These are phyloP conservation scores for Apiospora pterosperma DNA, from an alignment of 2,329 filamentous ascomycete genomes.

Conservation along the genomic window DNA sequence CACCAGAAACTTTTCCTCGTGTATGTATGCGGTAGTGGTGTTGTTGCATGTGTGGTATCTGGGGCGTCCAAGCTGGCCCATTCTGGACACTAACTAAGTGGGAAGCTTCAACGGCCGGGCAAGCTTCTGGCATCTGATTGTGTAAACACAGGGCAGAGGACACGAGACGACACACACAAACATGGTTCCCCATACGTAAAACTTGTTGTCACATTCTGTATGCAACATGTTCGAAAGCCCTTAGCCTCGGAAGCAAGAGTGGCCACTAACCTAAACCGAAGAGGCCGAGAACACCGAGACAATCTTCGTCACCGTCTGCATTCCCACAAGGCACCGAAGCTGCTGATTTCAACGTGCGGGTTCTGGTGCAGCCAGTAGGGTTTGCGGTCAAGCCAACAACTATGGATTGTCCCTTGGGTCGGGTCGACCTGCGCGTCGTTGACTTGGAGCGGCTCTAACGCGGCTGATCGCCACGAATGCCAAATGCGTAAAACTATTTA, in stretches of 20 bases:
- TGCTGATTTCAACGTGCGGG: not conserved
- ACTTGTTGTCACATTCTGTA: not conserved
- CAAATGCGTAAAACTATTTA: not conserved
- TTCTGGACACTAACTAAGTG: not conserved
- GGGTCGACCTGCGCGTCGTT: not conserved
- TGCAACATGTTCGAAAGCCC: not conserved
- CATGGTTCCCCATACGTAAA: slow-evolving; percentile 1
- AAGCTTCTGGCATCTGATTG: not conserved
- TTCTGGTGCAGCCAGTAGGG: not conserved
- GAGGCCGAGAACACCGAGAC: slow-evolving; percentile 6
- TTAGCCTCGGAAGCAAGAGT: slow-evolving; percentile 1
- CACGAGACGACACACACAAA: not conserved
- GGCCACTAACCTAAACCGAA: not conserved
- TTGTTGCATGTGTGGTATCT: slow-evolving; percentile 1
- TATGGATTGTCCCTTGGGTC: not conserved
- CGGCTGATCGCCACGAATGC: slow-evolving; percentile 4
- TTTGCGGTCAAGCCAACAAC: not conserved
- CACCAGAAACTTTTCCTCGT: not conserved
- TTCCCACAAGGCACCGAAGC: no score
- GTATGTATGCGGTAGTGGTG: no score
- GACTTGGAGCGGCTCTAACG: not conserved
- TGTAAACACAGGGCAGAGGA: not conserved
- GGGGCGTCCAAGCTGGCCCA: not conserved
- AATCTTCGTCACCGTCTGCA: not conserved
- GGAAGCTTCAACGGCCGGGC: not conserved